Percentiles rank a stretch among this genome's conserved stretches.
Conservation (phyloP, 257 asterid species). For the Ligustrum vulgare region DNA sequence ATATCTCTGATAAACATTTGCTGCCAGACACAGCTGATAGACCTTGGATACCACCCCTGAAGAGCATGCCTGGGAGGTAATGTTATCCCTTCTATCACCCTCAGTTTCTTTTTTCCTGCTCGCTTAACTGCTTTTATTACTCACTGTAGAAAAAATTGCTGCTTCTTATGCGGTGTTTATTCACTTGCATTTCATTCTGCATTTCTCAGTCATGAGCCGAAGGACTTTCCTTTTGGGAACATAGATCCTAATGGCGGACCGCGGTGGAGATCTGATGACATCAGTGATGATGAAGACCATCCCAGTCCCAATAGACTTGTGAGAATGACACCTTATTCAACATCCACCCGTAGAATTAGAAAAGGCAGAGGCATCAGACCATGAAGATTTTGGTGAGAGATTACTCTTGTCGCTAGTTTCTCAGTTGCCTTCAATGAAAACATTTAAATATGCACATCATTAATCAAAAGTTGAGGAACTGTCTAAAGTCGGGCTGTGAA, state of each 20-base stretch:
- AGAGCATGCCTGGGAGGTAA: conserved; percentile 40
- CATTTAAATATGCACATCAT: neutral
- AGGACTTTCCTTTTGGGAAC: conserved; percentile 12
- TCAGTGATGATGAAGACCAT: conserved; percentile 39
- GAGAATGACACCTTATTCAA: conserved; percentile 21
- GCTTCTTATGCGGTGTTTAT: neutral
- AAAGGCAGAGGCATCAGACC: conserved; percentile 17
- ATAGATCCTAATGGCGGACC: conserved; percentile 32
- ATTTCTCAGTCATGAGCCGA: conserved; percentile 28
- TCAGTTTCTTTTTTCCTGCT: neutral
- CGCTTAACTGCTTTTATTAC: neutral
- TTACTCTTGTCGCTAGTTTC: neutral
- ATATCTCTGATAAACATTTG: conserved; percentile 16
- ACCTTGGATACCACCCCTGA: conserved; percentile 19
- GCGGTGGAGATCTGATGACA: conserved; percentile 57
- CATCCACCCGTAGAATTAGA: conserved; percentile 24
- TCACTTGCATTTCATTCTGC: conserved; percentile 6
- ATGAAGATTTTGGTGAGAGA: conserved; percentile 27
- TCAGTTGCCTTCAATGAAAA: neutral
- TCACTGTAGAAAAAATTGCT: neutral
- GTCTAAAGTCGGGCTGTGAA: neutral
- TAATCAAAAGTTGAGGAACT: neutral
- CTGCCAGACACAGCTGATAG: conserved; percentile 16
- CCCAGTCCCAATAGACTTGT: conserved; percentile 12
- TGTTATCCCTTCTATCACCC: neutral